Conservation (phyloP, 306 rosid genomes). For the Casuarina glauca region DNA sequence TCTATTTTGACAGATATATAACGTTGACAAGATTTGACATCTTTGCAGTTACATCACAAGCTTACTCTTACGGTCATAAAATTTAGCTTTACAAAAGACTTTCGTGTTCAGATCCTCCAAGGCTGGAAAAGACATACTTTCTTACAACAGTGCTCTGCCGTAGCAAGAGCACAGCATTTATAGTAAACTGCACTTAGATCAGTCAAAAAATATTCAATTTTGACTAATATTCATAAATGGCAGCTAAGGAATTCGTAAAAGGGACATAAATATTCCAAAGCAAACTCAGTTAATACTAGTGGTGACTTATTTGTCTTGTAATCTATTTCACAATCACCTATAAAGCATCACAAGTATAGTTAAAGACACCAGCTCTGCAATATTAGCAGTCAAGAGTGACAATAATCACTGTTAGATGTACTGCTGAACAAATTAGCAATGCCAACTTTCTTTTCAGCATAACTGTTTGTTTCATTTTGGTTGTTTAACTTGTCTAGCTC, state of each 20-base stretch:
- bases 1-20: neutral
- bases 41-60: neutral
- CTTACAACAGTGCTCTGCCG: neutral
- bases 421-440: too few species aligned
- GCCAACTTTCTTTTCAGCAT: too few species aligned
- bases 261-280: neutral
- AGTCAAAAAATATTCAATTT: neutral
- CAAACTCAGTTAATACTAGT: neutral
- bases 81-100: neutral
- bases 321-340: neutral
- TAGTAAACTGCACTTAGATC: neutral
- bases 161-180: neutral
- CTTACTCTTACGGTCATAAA: neutral
- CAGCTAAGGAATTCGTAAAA: neutral
- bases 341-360: neutral
- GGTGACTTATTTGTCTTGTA: neutral
- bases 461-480: too few species aligned
- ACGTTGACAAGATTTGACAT: neutral
- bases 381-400: neutral
- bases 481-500: too few species aligned
- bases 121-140: neutral
- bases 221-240: neutral
- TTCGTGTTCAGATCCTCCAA: neutral
- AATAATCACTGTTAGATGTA: neutral
- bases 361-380: neutral